Conservation (phyloP, 2,329 filamentous ascomycete species). For the Colletotrichum orbiculare region DNA sequence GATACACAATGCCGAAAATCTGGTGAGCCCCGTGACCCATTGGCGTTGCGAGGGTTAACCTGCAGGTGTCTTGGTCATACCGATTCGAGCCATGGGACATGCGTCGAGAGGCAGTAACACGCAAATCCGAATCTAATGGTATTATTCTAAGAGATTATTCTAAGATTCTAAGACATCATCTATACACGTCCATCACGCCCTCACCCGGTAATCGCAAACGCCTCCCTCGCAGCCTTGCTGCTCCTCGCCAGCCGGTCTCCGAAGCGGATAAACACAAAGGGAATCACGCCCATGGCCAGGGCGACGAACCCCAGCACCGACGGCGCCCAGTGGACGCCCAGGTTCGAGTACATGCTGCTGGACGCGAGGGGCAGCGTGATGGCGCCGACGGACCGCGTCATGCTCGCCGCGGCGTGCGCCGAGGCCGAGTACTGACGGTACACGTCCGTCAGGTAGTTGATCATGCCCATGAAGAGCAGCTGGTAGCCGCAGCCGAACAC, state of each 20-base stretch:
- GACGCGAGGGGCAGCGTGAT: conserved; percentile 48
- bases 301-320: conserved; percentile 47
- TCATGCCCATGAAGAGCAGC: conserved; percentile 49
- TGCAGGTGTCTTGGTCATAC: no score
- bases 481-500: conserved; percentile 53
- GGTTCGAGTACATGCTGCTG: conserved; percentile 44
- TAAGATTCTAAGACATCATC: no score
- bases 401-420: conserved; percentile 48
- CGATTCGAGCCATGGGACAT: no score
- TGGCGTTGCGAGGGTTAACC: no score
- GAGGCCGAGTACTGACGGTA: conserved; percentile 48
- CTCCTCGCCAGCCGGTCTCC: conserved; percentile 44
- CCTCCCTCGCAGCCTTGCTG: conserved; percentile 37
- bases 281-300: conserved; percentile 45
- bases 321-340: conserved; percentile 50
- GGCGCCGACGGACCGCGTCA: conserved; percentile 47
- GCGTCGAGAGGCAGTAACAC: no score
- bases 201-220: neutral
- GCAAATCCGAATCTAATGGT: no score
- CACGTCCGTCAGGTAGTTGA: conserved; percentile 49
- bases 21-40: no score
- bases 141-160: no score
- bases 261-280: conserved; percentile 47
- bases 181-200: no score
- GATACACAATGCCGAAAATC: no score